phyloP scores from a whole-genome alignment of 2,329 filamentous ascomycete genomes.

The Aspergillus hiratsukae region DNA sequence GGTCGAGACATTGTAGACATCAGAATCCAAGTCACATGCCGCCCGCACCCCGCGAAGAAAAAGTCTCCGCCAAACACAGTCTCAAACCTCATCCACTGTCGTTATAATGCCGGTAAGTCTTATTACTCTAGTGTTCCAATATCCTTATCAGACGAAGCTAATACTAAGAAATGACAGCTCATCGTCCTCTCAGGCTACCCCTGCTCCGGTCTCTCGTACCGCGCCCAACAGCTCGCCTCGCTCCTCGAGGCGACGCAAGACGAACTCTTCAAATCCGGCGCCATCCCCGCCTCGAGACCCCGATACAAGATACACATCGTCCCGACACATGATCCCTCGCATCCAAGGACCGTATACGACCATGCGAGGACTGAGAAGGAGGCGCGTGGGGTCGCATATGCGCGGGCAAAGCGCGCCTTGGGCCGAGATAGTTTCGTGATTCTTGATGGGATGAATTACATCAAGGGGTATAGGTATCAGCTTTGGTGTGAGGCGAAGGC shows the following conservation, averaged over 20 bases:
- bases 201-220: conserved; percentile 59
- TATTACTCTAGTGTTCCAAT: neutral
- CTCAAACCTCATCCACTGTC: conserved; percentile 5
- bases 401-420: conserved; percentile 57
- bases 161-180: conserved; percentile 41
- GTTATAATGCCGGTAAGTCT: conserved; percentile 26
- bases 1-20: no score
- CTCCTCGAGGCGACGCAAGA: conserved; percentile 48
- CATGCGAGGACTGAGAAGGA: conserved; percentile 58
- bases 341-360: conserved; percentile 52
- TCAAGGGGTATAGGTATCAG: conserved; percentile 65
- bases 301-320: conserved; percentile 41
- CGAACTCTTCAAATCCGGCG: conserved; percentile 35
- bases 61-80: conserved; percentile 14
- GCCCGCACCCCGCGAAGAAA: conserved; percentile 6
- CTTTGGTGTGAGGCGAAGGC: conserved; percentile 65
- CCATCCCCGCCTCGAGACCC: conserved; percentile 38
- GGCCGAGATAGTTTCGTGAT: conserved; percentile 57
- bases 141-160: neutral
- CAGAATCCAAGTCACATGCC: neutral
- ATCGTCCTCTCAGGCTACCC: conserved; percentile 61
- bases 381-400: conserved; percentile 58
- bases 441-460: conserved; percentile 63
- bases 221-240: conserved; percentile 53
- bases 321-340: conserved; percentile 36